Evolutionary conservation across 1,284 basidiomycete species (phyloP).

Genomic region (Afroboletus lepidellus): DNA sequence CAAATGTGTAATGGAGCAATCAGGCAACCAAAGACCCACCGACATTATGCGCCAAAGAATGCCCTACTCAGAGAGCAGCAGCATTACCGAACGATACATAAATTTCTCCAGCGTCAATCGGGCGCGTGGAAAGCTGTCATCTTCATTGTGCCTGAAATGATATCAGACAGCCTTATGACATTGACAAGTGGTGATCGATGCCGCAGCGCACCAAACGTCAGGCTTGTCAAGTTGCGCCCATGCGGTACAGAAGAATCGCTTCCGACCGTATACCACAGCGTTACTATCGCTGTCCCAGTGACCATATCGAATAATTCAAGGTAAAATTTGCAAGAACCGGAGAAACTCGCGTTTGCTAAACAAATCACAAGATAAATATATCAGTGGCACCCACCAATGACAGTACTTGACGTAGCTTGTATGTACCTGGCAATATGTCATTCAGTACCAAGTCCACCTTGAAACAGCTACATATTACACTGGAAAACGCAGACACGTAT

Average conservation of each 20-base stretch:
- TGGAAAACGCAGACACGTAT: too few species aligned
- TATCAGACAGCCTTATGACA: background rate
- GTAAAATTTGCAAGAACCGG: background rate
- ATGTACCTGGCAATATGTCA: too few species aligned
- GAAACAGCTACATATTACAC: too few species aligned
- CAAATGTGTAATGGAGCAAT: too few species aligned
- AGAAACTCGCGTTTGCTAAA: slow-evolving; percentile 14
- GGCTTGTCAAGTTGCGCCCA: background rate
- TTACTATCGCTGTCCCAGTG: background rate
- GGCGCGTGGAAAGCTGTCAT: background rate
- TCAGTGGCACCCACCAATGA: too few species aligned
- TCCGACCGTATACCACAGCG: background rate
- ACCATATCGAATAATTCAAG: background rate
- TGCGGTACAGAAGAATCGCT: background rate
- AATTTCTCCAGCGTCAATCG: background rate
- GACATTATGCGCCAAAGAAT: too few species aligned
- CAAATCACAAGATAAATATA: background rate
- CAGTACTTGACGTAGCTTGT: too few species aligned
- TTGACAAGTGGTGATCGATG: background rate
- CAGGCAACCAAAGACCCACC: background rate
- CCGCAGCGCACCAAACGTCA: background rate
- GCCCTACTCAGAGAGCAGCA: too few species aligned
- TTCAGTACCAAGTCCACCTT: too few species aligned
- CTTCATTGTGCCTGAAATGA: background rate
- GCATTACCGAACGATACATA: background rate